Evolutionary conservation across 345 rosid genomes (phyloP).

Genomic region (Cochlearia excelsa): DNA sequence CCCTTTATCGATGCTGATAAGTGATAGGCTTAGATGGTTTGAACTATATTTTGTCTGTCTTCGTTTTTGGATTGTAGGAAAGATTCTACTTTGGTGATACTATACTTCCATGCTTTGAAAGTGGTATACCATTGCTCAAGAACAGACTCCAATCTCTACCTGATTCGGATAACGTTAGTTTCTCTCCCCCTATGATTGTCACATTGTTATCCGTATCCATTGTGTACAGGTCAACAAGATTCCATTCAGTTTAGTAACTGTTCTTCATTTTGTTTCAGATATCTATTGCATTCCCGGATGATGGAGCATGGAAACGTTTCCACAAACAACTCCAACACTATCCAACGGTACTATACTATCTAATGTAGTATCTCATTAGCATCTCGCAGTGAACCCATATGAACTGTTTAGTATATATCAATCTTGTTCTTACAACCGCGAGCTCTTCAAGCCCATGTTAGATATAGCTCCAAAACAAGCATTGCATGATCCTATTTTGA

Average conservation of each 20-base stretch:
- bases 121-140: slow-evolving; percentile 92
- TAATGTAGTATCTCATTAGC: not conserved
- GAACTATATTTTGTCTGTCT: not conserved
- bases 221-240: not conserved
- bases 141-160: slow-evolving; percentile 77
- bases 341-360: slow-evolving; percentile 56
- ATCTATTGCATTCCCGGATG: slow-evolving; percentile 98
- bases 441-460: not conserved
- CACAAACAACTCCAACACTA: slow-evolving; percentile 96
- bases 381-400: slow-evolving; percentile 1
- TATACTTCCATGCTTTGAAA: slow-evolving; percentile 88
- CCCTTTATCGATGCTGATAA: not conserved
- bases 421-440: not conserved
- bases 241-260: not conserved
- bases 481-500: slow-evolving; percentile 6
- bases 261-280: slow-evolving; percentile 49
- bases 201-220: slow-evolving; percentile 1
- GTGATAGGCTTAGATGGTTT: not conserved
- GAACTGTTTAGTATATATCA: not conserved
- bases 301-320: slow-evolving; percentile 98
- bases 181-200: slow-evolving; percentile 18
- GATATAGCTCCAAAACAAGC: not conserved
- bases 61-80: slow-evolving; percentile 49
- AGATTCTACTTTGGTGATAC: slow-evolving; percentile 96
- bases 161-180: slow-evolving; percentile 82